Base-by-base conservation (phyloP, 1,284 basidiomycete genomes). In the Moniliophthora roreri region DNA sequence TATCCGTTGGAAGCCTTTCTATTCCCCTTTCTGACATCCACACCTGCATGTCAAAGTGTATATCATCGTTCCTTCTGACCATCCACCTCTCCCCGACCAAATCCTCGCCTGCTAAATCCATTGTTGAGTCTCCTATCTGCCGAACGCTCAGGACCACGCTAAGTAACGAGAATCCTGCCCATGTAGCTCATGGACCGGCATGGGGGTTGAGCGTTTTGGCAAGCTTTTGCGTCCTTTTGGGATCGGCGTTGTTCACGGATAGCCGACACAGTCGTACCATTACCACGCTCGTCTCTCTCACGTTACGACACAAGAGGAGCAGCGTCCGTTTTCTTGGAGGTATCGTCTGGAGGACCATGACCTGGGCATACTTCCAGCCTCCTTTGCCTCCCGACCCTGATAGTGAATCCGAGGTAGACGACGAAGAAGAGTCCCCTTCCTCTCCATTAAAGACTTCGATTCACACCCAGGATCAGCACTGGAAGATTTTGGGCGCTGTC, bases 191-290 rank as follows among this genome's bases (percentile, higher is more conserved):
- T 61, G 86, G 87, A 0, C 88, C 88, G 10, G 82, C 86, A 1
- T 91, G 88, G 88, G 84, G 78, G 3, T 70, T 87, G 42, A 79
- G 77, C 55, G 84, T 88, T 21, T 68, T 89, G 0, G 80, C 84
- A 0, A 76, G 76, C 57, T 69, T 89, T 47, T 71, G 87, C 40
- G 79, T 85, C 28, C 71, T 91, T 15, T 74, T 87, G 2, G 81
- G 85, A 1, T 75, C 84, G 2, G 69, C 69, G 0, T 66, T 86
- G 10, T 80, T 73, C 58, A 70, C 71, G 16, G 73, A 82, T 42
- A 52, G 61, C 10, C 72, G 73, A 36, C 64, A 84, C n/a, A 72
- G 71, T 21, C 74, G 78, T 4, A 68, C 71, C 7, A 62, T 89
- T 15, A 70, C 75, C 6, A 73, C 74, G 0, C 68, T 87, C 15